A percentile compares a stretch with the other conserved stretches of the same genome.
Conservation (phyloP, 306 rosid species). For the Ormosia semicastrata region DNA sequence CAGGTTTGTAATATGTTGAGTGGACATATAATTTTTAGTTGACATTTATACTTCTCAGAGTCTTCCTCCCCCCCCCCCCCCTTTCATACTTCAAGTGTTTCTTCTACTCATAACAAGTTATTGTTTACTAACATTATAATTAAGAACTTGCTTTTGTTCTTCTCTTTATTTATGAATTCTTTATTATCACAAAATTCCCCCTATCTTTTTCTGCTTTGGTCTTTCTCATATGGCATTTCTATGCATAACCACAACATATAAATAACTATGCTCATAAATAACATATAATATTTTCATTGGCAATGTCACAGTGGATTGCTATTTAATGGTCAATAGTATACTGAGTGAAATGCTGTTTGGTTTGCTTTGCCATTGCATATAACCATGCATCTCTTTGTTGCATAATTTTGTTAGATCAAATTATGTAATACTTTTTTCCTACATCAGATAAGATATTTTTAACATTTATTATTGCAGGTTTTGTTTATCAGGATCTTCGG, state of each 20-base stretch:
- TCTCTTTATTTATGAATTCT: background rate
- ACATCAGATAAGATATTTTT: slow-evolving; percentile 1
- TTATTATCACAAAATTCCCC: background rate
- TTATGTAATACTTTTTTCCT: background rate
- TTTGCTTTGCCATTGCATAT: background rate
- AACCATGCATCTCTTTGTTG: background rate
- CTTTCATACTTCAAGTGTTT: background rate
- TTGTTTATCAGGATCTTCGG: slow-evolving; percentile 88
- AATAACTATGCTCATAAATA: background rate
- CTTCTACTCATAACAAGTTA: slow-evolving; percentile 17
- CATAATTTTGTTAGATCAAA: background rate
- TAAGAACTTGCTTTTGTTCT: slow-evolving; percentile 6
- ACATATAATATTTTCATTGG: background rate
- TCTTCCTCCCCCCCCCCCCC: background rate
- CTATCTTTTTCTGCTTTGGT: background rate
- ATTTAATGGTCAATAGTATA: background rate
- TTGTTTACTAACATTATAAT: slow-evolving; percentile 8
- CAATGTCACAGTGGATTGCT: background rate
- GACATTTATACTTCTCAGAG: background rate
- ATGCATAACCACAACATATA: background rate
- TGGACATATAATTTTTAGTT: slow-evolving; percentile 1
- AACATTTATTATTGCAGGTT: slow-evolving; percentile 46
- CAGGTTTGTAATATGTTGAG: slow-evolving; percentile 74
- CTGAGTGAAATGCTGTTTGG: background rate
- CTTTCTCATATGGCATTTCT: background rate